phyloP scores from a whole-genome alignment of 208 protist genomes.

The Endotrypanum monterogeii region DNA sequence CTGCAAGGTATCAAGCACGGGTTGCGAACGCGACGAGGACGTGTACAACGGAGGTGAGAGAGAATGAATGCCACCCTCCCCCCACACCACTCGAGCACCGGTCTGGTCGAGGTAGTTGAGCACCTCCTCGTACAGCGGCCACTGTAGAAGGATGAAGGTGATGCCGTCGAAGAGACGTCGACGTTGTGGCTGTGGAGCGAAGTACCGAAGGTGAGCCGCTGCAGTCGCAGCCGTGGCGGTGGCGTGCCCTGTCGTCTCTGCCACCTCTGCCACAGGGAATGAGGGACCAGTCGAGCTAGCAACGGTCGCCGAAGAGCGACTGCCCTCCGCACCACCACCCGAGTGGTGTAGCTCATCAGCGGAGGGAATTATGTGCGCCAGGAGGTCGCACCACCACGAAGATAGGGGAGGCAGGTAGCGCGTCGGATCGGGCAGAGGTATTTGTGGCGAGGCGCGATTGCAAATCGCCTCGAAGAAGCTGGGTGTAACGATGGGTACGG shows the following conservation, averaged over 20 bases:
- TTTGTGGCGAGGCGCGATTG: constrained; percentile 43
- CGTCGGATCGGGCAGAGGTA: constrained; percentile 42
- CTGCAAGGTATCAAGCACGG: constrained; percentile 8
- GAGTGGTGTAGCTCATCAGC: neutral
- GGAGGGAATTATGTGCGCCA: neutral
- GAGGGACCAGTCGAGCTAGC: neutral
- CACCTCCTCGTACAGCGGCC: constrained; percentile 60
- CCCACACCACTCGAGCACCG: constrained; percentile 48
- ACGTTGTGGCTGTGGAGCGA: constrained; percentile 39
- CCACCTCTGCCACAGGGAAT: neutral
- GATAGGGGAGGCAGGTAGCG: constrained; percentile 35
- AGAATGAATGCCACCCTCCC: constrained; percentile 20
- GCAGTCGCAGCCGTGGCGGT: neutral
- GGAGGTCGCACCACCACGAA: constrained; percentile 26
- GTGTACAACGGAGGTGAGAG: neutral
- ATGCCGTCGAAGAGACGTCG: constrained; percentile 47
- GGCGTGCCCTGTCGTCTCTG: neutral
- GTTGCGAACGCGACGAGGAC: neutral
- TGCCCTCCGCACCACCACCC: neutral
- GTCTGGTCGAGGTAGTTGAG: constrained; percentile 48
- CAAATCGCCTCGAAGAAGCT: constrained; percentile 53
- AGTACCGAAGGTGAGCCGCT: constrained; percentile 14
- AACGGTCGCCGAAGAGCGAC: neutral
- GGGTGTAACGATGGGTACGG: constrained; percentile 59
- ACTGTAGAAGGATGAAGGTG: constrained; percentile 69